These are phyloP conservation scores for Rhizomucor miehei DNA, from an alignment of 371 early-diverging fungal genomes.

Conservation along the genomic window DNA sequence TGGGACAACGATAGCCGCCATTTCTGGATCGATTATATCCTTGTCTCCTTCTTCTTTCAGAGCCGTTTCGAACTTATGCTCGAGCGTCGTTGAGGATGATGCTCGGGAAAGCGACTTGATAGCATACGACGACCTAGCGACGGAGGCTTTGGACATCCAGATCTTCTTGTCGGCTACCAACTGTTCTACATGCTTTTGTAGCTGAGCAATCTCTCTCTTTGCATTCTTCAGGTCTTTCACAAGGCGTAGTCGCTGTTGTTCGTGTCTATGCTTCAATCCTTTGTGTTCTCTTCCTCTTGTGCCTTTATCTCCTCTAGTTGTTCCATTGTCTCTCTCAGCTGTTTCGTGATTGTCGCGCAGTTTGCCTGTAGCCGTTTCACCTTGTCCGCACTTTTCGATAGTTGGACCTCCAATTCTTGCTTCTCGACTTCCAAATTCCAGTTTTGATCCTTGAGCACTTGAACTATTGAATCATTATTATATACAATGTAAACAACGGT, in stretches of 20 bases:
- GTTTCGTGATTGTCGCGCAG: slow-evolving; percentile 40
- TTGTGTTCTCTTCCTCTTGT: slow-evolving; percentile 45
- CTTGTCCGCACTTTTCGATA: slow-evolving; percentile 36
- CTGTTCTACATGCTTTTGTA: neutral
- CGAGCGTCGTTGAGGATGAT: too few relatives aligned
- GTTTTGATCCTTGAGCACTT: slow-evolving; percentile 16
- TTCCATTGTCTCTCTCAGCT: slow-evolving; percentile 40
- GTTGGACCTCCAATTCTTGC: slow-evolving; percentile 22
- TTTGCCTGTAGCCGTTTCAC: slow-evolving; percentile 38
- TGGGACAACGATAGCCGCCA: neutral
- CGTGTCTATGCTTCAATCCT: slow-evolving; percentile 2
- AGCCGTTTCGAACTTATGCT: too few relatives aligned
- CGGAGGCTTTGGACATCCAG: slow-evolving; percentile 2
- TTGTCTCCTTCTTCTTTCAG: neutral
- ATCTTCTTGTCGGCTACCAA: neutral
- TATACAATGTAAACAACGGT: too few relatives aligned
- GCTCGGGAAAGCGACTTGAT: too few relatives aligned
- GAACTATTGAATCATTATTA: neutral
- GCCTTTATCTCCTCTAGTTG: slow-evolving; percentile 52
- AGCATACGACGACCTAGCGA: too few relatives aligned
- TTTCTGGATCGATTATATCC: neutral
- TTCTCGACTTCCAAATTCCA: slow-evolving; percentile 24
- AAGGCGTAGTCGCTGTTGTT: slow-evolving; percentile 20
- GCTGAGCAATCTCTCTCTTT: neutral
- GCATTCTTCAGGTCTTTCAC: slow-evolving; percentile 31